Evolutionary conservation across 2,329 filamentous ascomycete genomes (phyloP), one percentile per base, ranked within the genome.

Genomic region (Pseudogymnoascus sp.): DNA sequence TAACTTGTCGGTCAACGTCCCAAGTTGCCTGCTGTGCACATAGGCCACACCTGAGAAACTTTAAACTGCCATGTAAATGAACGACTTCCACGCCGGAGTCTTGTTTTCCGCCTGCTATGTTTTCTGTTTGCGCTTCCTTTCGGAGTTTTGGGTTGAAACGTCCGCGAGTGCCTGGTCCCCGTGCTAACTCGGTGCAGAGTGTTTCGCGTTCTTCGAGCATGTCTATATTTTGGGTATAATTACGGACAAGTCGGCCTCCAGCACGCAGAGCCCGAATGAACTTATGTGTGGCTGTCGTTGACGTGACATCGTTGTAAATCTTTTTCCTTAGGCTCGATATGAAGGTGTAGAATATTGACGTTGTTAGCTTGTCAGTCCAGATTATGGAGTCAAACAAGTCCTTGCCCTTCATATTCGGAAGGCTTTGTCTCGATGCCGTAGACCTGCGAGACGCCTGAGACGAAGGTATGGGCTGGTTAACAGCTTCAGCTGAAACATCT

Each of bases 141-240:
- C 78, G 64, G 77, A 79, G 66, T 80, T 79, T 69, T 14, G 66
- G 43, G 55, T 82, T 84, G 68, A 88, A 88, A 1, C 85, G 78
- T 9, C 82, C 80, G 41, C 83, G 80, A 67, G 80, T 84, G 1
- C 88, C 88, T 1, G 85, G 82, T 0, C 88, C 88, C 33, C 82
- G 78, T 9, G 78, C 75, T 7, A 90, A 77, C 61, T 86, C 81
- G 0, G 86, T 88, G 14, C 81, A 83, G 3, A 90, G 76, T 3
- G 87, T 88, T 45, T 89, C 86, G 63, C 88, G 85, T 69, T 87
- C 84, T 70, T 91, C 88, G 5, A 91, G 83, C 65, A 86, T 84
- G 67, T 91, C 88, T 66, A 91, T 90, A 66, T 90, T 91, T 67
- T 91, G 88, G 0, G 88, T 90, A 69, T 91, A 91, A 69, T 87